Base-by-base conservation (phyloP, 345 rosid genomes). In the Sapria himalayana region DNA sequence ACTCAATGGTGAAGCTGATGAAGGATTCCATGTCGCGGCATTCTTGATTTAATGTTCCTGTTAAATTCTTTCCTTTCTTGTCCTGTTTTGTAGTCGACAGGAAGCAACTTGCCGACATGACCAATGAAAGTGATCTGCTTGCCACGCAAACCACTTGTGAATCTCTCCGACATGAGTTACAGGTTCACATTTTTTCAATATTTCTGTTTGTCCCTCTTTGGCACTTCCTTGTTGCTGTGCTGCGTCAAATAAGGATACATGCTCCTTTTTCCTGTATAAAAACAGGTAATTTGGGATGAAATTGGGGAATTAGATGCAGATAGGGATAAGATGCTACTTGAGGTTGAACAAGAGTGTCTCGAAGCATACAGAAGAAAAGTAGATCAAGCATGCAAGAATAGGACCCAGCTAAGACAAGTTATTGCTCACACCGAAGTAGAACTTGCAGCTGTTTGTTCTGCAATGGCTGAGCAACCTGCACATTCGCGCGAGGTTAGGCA, bases 331-430 rank as follows among this genome's bases (percentile, higher is more conserved):
- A 79, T 79, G 93, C 51, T 89, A 44, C 75, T 76, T 22, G 95
- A 89, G 61, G 84, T 89, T 29, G 95, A 89, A 50, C 86, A 65
- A 54, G 95, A 89, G 54, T 89, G 99, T 57, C 71, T 84, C 22
- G 78, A 89, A 64, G 99, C 80, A 2, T 89, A 89, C 54, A 71
- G 92, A 63, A 64, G 93, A 54, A 91, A 77, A 64, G 95, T 91
- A 22, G 95, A 91, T 50, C 75, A 62, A 48, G 93, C 95, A 13
- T 82, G 77, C 48, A 65, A 51, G 29, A 69, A 67, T 51, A 73
- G 95, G 60, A 93, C 93, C 53, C 84, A 70, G 61, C 64, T 91
- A n/a, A 56, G 95, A 37, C 81, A 73, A 59, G 59, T 65, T 1
- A 84, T 84, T 25, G 95, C 93, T 36, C 93, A 84, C 40, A 58